phyloP scores from a whole-genome alignment of 352 stramenopile genomes.

The Detonula confervacea region DNA sequence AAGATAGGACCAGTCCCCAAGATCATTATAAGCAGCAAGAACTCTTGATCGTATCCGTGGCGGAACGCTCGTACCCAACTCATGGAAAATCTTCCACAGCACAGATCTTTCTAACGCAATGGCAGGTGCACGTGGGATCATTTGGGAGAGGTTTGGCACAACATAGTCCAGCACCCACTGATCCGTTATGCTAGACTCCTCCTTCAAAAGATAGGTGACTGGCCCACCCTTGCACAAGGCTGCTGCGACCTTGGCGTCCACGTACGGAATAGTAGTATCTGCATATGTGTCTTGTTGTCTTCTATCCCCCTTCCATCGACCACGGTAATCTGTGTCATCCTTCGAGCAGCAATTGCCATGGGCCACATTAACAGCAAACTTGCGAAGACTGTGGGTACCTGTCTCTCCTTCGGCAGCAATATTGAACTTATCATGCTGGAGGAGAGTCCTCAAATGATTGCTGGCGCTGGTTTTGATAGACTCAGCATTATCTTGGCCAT shows the following conservation, averaged over 20 bases:
- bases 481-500: not conserved
- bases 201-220: slow-evolving; percentile 13
- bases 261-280: slow-evolving; percentile 36
- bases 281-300: slow-evolving; percentile 33
- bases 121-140: slow-evolving; percentile 7
- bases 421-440: slow-evolving; percentile 22
- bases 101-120: slow-evolving; percentile 40
- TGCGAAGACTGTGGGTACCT: slow-evolving; percentile 33
- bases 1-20: slow-evolving; percentile 18
- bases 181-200: slow-evolving; percentile 30
- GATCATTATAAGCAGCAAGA: not conserved
- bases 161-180: slow-evolving; percentile 47
- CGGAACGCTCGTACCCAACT: not conserved
- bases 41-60: slow-evolving; percentile 2
- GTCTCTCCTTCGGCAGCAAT: slow-evolving; percentile 8
- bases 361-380: slow-evolving; percentile 31
- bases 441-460: slow-evolving; percentile 6
- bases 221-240: slow-evolving; percentile 33
- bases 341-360: slow-evolving; percentile 28
- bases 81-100: slow-evolving; percentile 40
- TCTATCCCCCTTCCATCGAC: slow-evolving; percentile 24
- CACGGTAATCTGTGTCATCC: slow-evolving; percentile 37
- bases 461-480: slow-evolving; percentile 16
- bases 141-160: slow-evolving; percentile 9
- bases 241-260: slow-evolving; percentile 44